Evolutionary conservation across 768 basidiomycete species (phyloP).

Genomic region (Ramaria sp.): DNA sequence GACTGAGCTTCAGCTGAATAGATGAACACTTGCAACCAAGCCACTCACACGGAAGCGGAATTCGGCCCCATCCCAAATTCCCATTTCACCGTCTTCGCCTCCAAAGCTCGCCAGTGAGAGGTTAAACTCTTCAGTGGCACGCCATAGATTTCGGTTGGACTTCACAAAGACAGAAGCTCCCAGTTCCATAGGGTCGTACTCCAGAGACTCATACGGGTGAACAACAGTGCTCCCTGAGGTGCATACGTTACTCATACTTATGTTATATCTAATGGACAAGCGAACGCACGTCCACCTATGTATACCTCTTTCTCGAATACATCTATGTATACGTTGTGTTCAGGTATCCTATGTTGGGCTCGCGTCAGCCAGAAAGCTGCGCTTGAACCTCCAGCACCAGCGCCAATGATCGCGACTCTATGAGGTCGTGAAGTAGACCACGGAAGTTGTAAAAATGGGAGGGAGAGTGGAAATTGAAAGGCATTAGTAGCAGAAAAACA

Average conservation of each 20-base stretch:
- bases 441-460: not conserved
- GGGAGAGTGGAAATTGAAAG: not conserved
- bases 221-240: slow-evolving; percentile 64
- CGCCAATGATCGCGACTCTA: slow-evolving; percentile 79
- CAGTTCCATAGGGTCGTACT: slow-evolving; percentile 59
- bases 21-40: not conserved
- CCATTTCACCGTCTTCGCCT: slow-evolving; percentile 35
- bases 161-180: slow-evolving; percentile 84
- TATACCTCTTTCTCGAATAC: slow-evolving; percentile 71
- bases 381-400: slow-evolving; percentile 79
- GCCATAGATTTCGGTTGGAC: slow-evolving; percentile 58
- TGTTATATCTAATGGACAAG: not conserved
- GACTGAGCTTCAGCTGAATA: not conserved
- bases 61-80: slow-evolving; percentile 76
- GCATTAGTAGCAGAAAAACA: not conserved
- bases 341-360: slow-evolving; percentile 47
- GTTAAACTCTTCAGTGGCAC: slow-evolving; percentile 75
- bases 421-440: slow-evolving; percentile 17
- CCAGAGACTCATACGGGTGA: slow-evolving; percentile 54
- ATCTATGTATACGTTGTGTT: slow-evolving; percentile 65
- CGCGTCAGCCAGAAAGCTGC: slow-evolving; percentile 80
- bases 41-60: slow-evolving; percentile 52
- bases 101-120: slow-evolving; percentile 42
- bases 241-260: not conserved
- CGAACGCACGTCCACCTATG: slow-evolving; percentile 74